These are phyloP conservation scores for Aureobasidium sp. DNA, from an alignment of 2,329 filamentous ascomycete species.

Conservation along the genomic window DNA sequence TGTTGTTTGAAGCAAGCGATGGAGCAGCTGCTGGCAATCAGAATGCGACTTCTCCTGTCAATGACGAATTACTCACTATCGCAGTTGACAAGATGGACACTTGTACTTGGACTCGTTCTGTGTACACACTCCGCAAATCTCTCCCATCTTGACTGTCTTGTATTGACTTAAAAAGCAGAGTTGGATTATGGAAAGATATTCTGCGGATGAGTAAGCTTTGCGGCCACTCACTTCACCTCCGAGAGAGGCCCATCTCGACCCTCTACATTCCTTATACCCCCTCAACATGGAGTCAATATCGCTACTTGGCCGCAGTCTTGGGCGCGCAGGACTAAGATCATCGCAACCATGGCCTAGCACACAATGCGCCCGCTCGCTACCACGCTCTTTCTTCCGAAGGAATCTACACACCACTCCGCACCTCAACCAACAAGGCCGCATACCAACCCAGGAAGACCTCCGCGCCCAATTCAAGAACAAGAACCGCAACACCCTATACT, in stretches of 20 bases:
- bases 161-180: neutral
- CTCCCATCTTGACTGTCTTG: slow-evolving; percentile 21
- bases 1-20: slow-evolving; percentile 30
- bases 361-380: slow-evolving; percentile 25
- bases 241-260: slow-evolving; percentile 13
- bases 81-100: slow-evolving; percentile 38
- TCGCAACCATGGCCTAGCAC: slow-evolving; percentile 29
- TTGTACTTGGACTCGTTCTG: slow-evolving; percentile 40
- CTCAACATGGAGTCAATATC: slow-evolving; percentile 16
- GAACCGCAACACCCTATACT: slow-evolving; percentile 63
- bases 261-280: neutral
- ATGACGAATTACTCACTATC: slow-evolving; percentile 30
- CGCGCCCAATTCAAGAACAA: slow-evolving; percentile 55
- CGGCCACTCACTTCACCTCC: slow-evolving; percentile 15
- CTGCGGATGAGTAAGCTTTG: slow-evolving; percentile 14
- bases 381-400: slow-evolving; percentile 19
- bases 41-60: neutral
- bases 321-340: slow-evolving; percentile 10
- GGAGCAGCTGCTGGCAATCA: slow-evolving; percentile 24
- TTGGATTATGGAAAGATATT: neutral
- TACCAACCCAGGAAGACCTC: slow-evolving; percentile 55
- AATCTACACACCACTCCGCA: slow-evolving; percentile 25
- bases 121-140: slow-evolving; percentile 36
- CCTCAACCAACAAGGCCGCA: slow-evolving; percentile 21
- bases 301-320: neutral